Conservation (phyloP, 129 eudicot species). For the Ambrosia trifida region DNA sequence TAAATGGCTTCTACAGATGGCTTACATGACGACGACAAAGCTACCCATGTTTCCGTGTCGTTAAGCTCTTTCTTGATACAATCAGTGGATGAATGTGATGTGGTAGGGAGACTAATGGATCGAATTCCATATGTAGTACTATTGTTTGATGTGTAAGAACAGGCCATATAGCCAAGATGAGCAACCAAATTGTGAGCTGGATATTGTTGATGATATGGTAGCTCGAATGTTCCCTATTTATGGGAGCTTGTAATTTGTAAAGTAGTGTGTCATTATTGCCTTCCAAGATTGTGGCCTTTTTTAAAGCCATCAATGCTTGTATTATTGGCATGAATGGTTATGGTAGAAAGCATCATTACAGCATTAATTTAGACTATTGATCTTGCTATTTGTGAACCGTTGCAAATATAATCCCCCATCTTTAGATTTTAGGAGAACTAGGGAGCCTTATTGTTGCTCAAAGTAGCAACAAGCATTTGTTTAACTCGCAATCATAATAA, state of each 20-base stretch:
- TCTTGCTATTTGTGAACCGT: neutral
- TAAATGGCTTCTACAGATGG: constrained; percentile 11
- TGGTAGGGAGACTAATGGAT: constrained; percentile 41
- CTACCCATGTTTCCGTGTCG: constrained; percentile 26
- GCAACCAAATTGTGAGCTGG: constrained; percentile 7
- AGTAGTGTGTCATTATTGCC: constrained; percentile 24
- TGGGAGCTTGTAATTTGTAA: neutral
- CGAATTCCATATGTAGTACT: constrained; percentile 15
- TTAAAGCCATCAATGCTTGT: neutral
- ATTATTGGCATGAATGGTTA: constrained; percentile 26
- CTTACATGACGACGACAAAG: neutral
- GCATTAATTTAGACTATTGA: neutral
- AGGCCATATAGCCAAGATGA: constrained; percentile 28
- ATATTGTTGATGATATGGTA: constrained; percentile 28
- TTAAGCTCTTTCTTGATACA: constrained; percentile 33
- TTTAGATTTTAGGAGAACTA: too few species aligned
- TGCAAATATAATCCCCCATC: neutral
- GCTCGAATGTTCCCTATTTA: constrained; percentile 13
- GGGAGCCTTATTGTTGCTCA: neutral
- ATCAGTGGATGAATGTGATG: constrained; percentile 33
- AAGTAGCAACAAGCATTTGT: neutral
- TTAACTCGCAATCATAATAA: neutral
- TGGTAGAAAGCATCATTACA: neutral
- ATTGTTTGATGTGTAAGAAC: constrained; percentile 13
- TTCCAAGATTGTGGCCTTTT: constrained; percentile 12